Evolutionary conservation across 257 asterid species (phyloP), one percentile per base, ranked within the genome.

Genomic region (Mitragyna speciosa): DNA sequence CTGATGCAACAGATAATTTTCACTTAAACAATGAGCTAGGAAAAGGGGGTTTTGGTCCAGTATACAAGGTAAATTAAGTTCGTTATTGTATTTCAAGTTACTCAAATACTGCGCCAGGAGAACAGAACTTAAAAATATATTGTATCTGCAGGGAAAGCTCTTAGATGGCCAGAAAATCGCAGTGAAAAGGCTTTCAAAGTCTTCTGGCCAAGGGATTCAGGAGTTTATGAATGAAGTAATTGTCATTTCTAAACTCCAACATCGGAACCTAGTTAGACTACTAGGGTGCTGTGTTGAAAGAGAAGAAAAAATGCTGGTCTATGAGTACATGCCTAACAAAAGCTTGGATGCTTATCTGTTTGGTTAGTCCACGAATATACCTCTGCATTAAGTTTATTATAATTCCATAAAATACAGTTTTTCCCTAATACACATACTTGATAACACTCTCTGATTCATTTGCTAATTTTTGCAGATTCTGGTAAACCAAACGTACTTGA

Each of bases 111-210:
- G n/a, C n/a, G n/a, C n/a, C n/a, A n/a, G n/a, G n/a, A n/a, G n/a
- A n/a, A n/a, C n/a, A n/a, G n/a, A n/a, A n/a, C n/a, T n/a, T n/a
- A n/a, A n/a, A n/a, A n/a, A n/a, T n/a, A n/a, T n/a, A n/a, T n/a
- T n/a, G n/a, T n/a, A n/a, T n/a, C n/a, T n/a, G n/a, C n/a, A n/a
- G n/a, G n/a, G n/a, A n/a, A n/a, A n/a, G n/a, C n/a, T n/a, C n/a
- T n/a, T n/a, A n/a, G n/a, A n/a, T n/a, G n/a, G n/a, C n/a, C n/a
- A n/a, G n/a, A n/a, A n/a, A n/a, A n/a, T n/a, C n/a, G n/a, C n/a
- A n/a, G n/a, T n/a, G n/a, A n/a, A n/a, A n/a, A n/a, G n/a, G 97
- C 90, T 28, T 92, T 82, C 79, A 90, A 87, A 89, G 97, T 90
- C 83, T 66, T 61, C 79, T 78, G 86, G 88, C 33, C 26, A 3